Conservation (phyloP, 805 yeast species). For the Metschnikowia drakensbergensis region DNA sequence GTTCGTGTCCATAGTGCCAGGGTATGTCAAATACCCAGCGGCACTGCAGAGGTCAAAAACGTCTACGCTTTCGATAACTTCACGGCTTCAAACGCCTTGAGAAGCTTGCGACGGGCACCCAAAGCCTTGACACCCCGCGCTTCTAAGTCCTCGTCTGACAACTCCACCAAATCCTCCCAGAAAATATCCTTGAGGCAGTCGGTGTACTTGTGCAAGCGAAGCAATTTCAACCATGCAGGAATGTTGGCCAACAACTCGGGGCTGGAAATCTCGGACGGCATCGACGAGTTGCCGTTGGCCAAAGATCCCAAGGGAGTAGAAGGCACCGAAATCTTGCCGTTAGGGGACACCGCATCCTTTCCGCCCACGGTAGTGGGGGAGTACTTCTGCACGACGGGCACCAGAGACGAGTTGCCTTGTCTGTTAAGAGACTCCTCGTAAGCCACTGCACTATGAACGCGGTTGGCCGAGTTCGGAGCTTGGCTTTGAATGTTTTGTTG, state of each 20-base stretch:
- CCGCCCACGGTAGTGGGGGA: slow-evolving; percentile 9
- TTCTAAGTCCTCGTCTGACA: slow-evolving; percentile 66
- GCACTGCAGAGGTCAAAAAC: slow-evolving; percentile 3
- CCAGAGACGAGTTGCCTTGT: slow-evolving; percentile 34
- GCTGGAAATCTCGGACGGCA: slow-evolving; percentile 42
- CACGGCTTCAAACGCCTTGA: slow-evolving; percentile 87
- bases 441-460: slow-evolving; percentile 7
- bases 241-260: slow-evolving; percentile 62
- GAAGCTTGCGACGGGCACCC: slow-evolving; percentile 91
- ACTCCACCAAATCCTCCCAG: slow-evolving; percentile 76
- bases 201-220: slow-evolving; percentile 92
- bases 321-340: slow-evolving; percentile 10
- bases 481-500: slow-evolving; percentile 1
- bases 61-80: slow-evolving; percentile 26
- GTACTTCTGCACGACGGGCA: slow-evolving; percentile 27
- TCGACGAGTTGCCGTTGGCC: slow-evolving; percentile 22
- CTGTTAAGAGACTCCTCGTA: slow-evolving; percentile 38
- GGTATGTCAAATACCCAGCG: slow-evolving; percentile 8
- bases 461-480: slow-evolving; percentile 2
- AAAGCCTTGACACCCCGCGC: slow-evolving; percentile 84
- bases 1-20: slow-evolving; percentile 1
- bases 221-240: slow-evolving; percentile 87
- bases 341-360: slow-evolving; percentile 7
- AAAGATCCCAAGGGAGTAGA: slow-evolving; percentile 8
- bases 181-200: slow-evolving; percentile 67